phyloP scores from a whole-genome alignment of 1,284 basidiomycete genomes.

The Apiotrichum veenhuisii region DNA sequence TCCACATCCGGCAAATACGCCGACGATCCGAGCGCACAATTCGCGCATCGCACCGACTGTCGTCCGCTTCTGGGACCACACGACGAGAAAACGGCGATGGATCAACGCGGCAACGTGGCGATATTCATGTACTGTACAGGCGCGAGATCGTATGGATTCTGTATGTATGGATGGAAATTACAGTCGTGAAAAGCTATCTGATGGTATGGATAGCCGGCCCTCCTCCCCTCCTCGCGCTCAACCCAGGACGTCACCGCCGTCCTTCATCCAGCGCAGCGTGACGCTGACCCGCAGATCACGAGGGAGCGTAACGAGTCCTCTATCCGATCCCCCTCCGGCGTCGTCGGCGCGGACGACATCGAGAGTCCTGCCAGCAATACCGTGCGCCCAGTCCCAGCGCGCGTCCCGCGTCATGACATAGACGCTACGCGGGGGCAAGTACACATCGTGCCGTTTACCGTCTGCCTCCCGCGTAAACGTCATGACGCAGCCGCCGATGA shows the following conservation, averaged over 20 bases:
- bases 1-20: too few relatives aligned
- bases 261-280: slow-evolving; percentile 48
- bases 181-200: too few relatives aligned
- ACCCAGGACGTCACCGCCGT: slow-evolving; percentile 38
- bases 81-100: too few relatives aligned
- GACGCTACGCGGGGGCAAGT: slow-evolving; percentile 47
- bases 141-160: too few relatives aligned
- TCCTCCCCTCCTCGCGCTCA: neutral
- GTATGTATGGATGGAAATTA: too few relatives aligned
- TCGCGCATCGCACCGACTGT: too few relatives aligned
- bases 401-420: slow-evolving; percentile 48
- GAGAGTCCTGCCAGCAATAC: slow-evolving; percentile 38
- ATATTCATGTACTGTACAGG: too few relatives aligned
- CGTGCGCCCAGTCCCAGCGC: slow-evolving; percentile 52
- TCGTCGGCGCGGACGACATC: too few relatives aligned
- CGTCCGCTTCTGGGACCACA: too few relatives aligned
- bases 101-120: too few relatives aligned
- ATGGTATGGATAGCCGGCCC: too few relatives aligned
- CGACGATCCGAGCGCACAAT: too few relatives aligned
- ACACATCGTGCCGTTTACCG: slow-evolving; percentile 41
- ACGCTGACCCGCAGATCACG: slow-evolving; percentile 44
- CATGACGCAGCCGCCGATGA: slow-evolving; percentile 44
- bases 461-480: slow-evolving; percentile 15
- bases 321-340: slow-evolving; percentile 8
- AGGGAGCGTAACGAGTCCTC: slow-evolving; percentile 25